Evolutionary conservation across 2,329 filamentous ascomycete species (phyloP), one percentile per base, ranked within the genome.

Genomic region (Mariannaea sp.): DNA sequence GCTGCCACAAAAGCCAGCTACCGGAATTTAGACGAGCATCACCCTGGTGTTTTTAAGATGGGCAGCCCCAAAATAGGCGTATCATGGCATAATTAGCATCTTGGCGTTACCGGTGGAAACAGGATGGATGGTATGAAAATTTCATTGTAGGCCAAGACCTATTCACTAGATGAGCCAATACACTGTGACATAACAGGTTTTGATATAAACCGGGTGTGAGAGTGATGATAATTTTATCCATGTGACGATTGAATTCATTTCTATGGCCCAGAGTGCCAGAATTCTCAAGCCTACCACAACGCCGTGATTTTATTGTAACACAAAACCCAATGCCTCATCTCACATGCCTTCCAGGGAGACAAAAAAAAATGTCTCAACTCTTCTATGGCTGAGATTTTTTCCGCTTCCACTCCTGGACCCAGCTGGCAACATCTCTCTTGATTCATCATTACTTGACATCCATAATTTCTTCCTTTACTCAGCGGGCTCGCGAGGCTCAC

Each of bases 1-100:
- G 26, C 68, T 85, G 66, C 82, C 82, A 55, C 82, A 84, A 66
- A 84, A 84, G 71, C 82, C 82, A 53, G 72, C 78, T 27, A 75
- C 77, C 54, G 77, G 75, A 64, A 74, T 78, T 63, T 78, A 76
- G 58, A 65, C 57, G 59, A 65, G 65, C 65, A 71, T 69, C 60
- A 59, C 44, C 58, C 50, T n/a, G 62, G 62, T 69, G 62, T 68
- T 68, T 39, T 42, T 55, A n/a, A 61, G 57, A 55, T 39, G 50
- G 61, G 59, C 56, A 59, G 60, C 62, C 61, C n/a, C 59, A 36
- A 47, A 52, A 59, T 60, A 65, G 69, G 70, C 68, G 69, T 66
- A 71, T 39, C 60, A 66, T 57, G 69, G 66, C 61, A 70, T 70
- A 65, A 64, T 65, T 70, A 70, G 65, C 69, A 72, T 70, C 55